Percentiles rank a stretch among this genome's conserved stretches.
phyloP scores from a whole-genome alignment of 805 yeast genomes.

The Kodamaea jinghongensis region DNA sequence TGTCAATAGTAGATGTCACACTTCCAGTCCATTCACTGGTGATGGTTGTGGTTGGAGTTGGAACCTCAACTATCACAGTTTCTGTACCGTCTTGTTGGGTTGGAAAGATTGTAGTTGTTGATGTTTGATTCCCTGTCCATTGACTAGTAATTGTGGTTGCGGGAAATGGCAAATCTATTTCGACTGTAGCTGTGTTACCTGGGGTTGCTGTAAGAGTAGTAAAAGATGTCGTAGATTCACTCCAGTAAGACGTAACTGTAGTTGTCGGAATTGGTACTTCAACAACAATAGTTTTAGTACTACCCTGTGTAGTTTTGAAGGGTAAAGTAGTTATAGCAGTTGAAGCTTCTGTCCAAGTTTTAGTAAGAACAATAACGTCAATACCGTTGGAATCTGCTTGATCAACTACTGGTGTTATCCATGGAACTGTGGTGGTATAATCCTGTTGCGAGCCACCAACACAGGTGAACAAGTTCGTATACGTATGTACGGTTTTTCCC shows the following conservation, averaged over 20 bases:
- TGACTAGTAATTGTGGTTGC: conserved; percentile 7
- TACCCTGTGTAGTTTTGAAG: conserved; percentile 9
- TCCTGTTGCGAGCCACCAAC: conserved; percentile 4
- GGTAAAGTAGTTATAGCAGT: conserved; percentile 15
- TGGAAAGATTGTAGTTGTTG: conserved; percentile 10
- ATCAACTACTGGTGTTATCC: too few relatives aligned
- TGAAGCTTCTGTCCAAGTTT: conserved; percentile 16
- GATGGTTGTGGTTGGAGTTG: conserved; percentile 10
- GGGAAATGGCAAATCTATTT: conserved; percentile 9
- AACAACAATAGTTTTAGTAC: conserved; percentile 9
- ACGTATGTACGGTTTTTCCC: too few relatives aligned
- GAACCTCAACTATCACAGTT: conserved; percentile 14
- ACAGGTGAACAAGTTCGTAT: conserved; percentile 16
- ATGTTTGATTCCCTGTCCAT: conserved; percentile 11
- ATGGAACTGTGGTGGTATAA: too few relatives aligned
- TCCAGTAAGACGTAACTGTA: conserved; percentile 11
- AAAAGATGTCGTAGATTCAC: neutral
- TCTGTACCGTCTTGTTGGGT: conserved; percentile 7
- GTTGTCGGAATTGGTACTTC: conserved; percentile 15
- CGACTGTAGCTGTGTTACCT: conserved; percentile 15
- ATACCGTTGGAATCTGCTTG: conserved; percentile 14
- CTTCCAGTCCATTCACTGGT: conserved; percentile 11
- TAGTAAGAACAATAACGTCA: conserved; percentile 14
- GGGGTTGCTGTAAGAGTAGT: conserved; percentile 3
- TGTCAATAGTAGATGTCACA: too few relatives aligned